phyloP scores from a whole-genome alignment of 495 filamentous ascomycete species.

The Letharia lupina region DNA sequence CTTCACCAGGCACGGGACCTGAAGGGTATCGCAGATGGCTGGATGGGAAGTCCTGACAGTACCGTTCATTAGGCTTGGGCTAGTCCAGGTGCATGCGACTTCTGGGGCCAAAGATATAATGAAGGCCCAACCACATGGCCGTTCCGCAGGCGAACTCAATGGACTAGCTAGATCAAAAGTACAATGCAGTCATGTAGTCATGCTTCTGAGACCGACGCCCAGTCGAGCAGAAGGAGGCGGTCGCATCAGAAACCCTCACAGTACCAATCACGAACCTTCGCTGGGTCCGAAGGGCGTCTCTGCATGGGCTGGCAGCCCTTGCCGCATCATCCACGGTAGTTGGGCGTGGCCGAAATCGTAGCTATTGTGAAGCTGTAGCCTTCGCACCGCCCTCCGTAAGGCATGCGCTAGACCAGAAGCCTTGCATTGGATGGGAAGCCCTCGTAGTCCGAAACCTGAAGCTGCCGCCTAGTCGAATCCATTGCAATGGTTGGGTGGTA shows the following conservation, averaged over 20 bases:
- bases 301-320: background rate
- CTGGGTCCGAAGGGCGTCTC: background rate
- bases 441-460: too few species aligned
- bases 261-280: background rate
- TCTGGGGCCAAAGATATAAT: background rate
- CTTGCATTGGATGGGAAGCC: too few species aligned
- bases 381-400: too few species aligned
- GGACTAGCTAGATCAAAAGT: background rate
- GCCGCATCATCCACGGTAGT: too few species aligned
- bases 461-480: too few species aligned
- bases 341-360: too few species aligned
- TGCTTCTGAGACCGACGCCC: background rate
- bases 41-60: background rate
- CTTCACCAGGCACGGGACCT: background rate
- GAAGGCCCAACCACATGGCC: background rate
- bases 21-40: background rate
- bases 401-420: too few species aligned
- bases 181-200: background rate
- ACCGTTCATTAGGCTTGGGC: background rate
- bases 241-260: too few species aligned
- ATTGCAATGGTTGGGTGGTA: too few species aligned
- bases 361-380: too few species aligned
- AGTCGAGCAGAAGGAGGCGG: background rate
- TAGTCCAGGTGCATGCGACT: background rate
- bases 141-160: background rate